A percentile compares a stretch with the other conserved stretches of the same genome.
Evolutionary conservation across 73 alveolate genomes (phyloP).

Genomic region (Paramecium pentaurelia): DNA sequence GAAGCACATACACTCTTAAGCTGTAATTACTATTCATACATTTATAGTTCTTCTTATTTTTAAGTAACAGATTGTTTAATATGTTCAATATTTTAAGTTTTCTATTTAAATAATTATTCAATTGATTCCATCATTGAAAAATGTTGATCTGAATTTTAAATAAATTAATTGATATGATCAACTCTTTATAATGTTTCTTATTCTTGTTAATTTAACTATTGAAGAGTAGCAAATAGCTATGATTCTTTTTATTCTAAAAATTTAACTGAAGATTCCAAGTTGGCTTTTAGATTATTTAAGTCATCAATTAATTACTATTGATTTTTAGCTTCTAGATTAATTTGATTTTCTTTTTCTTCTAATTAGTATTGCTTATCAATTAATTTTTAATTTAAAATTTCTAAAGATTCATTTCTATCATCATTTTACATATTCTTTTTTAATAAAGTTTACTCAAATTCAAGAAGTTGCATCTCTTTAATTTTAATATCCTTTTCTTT

Average conservation of each 20-base stretch:
- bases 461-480: neutral
- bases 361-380: neutral
- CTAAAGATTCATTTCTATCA: neutral
- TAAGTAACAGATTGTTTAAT: neutral
- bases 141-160: neutral
- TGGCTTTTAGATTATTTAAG: neutral
- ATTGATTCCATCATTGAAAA: neutral
- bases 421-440: neutral
- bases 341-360: neutral
- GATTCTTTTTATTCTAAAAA: neutral
- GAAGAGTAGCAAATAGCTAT: neutral
- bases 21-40: neutral
- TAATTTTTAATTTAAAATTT: neutral
- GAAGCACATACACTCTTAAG: neutral
- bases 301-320: neutral
- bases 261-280: neutral
- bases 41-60: constrained; percentile 1
- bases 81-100: neutral
- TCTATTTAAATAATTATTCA: neutral
- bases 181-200: neutral
- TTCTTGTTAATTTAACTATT: neutral
- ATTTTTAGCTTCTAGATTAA: neutral
- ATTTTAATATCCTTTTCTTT: neutral
- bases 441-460: neutral
- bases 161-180: neutral